A percentile compares a stretch with the other conserved stretches of the same genome.
These are phyloP conservation scores for Magnusiomyces paraingens DNA, from an alignment of 1,139 yeast species.

Conservation along the genomic window DNA sequence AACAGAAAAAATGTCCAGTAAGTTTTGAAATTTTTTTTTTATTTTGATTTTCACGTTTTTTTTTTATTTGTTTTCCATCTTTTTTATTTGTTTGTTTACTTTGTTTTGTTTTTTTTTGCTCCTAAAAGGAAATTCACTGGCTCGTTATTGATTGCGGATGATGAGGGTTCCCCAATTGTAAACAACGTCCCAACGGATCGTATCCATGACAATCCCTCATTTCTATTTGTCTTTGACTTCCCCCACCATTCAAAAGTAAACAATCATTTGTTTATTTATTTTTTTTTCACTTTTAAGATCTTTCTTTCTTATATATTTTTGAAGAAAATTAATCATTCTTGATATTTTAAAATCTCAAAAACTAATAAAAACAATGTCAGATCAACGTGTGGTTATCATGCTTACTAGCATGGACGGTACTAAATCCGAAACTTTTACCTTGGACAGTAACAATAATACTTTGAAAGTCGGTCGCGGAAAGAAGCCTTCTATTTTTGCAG, in stretches of 20 bases:
- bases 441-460: too few species aligned
- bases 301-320: not conserved
- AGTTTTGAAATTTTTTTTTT: not conserved
- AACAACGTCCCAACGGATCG: not conserved
- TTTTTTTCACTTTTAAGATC: not conserved
- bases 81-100: not conserved
- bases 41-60: not conserved
- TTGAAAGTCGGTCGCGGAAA: not conserved
- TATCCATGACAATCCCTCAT: not conserved
- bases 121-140: not conserved
- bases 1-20: not conserved
- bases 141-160: too few species aligned
- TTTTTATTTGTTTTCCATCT: not conserved
- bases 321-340: too few species aligned
- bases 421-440: too few species aligned
- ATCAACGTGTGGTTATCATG: too few species aligned
- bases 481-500: conserved; percentile 12
- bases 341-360: too few species aligned
- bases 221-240: not conserved
- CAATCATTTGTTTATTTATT: not conserved
- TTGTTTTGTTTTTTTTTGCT: not conserved
- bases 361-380: too few species aligned
- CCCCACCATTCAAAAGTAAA: not conserved
- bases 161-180: not conserved
- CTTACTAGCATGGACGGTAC: too few species aligned